A percentile compares a stretch with the other conserved stretches of the same genome.
Evolutionary conservation across 169 alveolate genomes (phyloP).

Genomic region (Plasmodium coatneyi): DNA sequence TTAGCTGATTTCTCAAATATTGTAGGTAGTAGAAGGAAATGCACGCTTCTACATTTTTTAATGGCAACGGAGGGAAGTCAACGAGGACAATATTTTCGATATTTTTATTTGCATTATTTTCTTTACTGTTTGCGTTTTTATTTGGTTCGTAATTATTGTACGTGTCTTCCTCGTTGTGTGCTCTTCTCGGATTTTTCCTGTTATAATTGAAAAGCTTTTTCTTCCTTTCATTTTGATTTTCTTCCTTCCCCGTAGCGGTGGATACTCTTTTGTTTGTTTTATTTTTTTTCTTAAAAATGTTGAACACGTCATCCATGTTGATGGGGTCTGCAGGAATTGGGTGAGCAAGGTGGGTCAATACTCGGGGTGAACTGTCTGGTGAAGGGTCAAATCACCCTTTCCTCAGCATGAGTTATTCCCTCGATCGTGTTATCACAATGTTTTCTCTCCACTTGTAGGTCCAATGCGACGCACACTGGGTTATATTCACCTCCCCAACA

Average conservation of each 20-base stretch:
- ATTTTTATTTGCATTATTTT: slow-evolving; percentile 20
- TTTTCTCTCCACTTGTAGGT: background rate
- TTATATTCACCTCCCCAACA: background rate
- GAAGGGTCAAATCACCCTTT: background rate
- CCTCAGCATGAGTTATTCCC: background rate
- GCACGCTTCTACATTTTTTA: slow-evolving; percentile 64
- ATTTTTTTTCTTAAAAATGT: slow-evolving; percentile 32
- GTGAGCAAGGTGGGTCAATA: background rate
- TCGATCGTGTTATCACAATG: background rate
- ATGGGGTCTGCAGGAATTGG: background rate
- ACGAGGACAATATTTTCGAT: slow-evolving; percentile 35
- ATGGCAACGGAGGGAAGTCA: slow-evolving; percentile 72
- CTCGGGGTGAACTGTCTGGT: background rate
- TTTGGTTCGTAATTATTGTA: background rate
- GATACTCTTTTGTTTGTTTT: slow-evolving; percentile 49
- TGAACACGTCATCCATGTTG: slow-evolving; percentile 56
- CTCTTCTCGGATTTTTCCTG: slow-evolving; percentile 63
- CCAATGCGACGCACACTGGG: background rate
- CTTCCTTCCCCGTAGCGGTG: background rate
- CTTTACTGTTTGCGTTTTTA: background rate
- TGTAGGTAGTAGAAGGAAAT: slow-evolving; percentile 66
- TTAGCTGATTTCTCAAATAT: slow-evolving; percentile 60
- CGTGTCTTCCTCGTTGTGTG: slow-evolving; percentile 71
- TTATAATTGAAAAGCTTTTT: slow-evolving; percentile 31
- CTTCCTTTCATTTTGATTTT: slow-evolving; percentile 22